These are phyloP conservation scores for Metschnikowia baotianmanensis DNA, from an alignment of 805 yeast genomes.

Conservation along the genomic window DNA sequence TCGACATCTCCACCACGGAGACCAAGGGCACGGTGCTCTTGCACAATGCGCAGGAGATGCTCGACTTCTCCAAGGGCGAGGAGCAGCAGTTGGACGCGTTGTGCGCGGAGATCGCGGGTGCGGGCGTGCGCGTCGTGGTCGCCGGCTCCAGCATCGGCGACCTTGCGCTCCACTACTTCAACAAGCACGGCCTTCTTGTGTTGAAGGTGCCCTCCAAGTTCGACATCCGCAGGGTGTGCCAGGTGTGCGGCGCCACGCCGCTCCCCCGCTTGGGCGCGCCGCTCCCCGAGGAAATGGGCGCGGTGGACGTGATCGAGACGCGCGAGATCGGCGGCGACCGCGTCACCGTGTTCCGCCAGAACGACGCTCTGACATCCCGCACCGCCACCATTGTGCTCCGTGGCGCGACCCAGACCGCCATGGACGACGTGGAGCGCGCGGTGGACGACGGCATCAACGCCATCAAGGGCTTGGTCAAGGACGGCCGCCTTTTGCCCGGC, in stretches of 20 bases:
- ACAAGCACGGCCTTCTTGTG: constrained; percentile 80
- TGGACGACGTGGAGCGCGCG: constrained; percentile 96
- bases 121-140: constrained; percentile 84
- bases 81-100: constrained; percentile 87
- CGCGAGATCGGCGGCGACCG: constrained; percentile 97
- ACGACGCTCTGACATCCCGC: constrained; percentile 52
- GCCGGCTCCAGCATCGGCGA: constrained; percentile 97
- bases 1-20: constrained; percentile 95
- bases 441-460: constrained; percentile 96
- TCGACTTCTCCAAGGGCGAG: constrained; percentile 94
- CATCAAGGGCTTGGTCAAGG: constrained; percentile 84
- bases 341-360: constrained; percentile 90
- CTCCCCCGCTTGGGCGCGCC: constrained; percentile 93
- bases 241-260: constrained; percentile 98
- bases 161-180: constrained; percentile 86
- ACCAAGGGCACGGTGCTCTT: constrained; percentile 95
- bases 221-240: constrained; percentile 87
- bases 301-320: constrained; percentile 82
- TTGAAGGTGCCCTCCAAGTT: constrained; percentile 91
- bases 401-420: constrained; percentile 92
- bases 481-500: constrained; percentile 79
- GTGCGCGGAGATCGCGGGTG: constrained; percentile 75
- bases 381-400: constrained; percentile 92
- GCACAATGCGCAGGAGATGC: constrained; percentile 96
- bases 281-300: constrained; percentile 90